Evolutionary conservation across 2,329 filamentous ascomycete species (phyloP), one percentile per base, ranked within the genome.

Genomic region (Colletotrichum navitas): DNA sequence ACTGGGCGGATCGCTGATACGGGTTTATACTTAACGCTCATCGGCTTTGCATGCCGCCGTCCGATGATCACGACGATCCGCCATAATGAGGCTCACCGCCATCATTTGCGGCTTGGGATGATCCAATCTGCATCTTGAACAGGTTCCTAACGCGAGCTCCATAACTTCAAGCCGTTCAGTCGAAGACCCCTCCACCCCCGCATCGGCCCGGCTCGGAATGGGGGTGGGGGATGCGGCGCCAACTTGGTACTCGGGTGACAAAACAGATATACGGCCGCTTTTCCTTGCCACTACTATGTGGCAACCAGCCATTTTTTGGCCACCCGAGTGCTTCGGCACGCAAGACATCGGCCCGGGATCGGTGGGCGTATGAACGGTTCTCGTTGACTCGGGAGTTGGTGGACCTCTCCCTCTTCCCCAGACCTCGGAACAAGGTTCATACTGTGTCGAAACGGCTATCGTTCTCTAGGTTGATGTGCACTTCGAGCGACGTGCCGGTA

Each of bases 381-480:
- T 4, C 21, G 11, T 41, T 41, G 59, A 18, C 5, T 68, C 66
- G 66, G 61, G 62, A 69, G 61, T 52, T 43, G 11, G 66, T 43
- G 66, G 66, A 34, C 12, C 61, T 45, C 18, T 8, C 12, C 18
- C 16, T 16, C 24, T 24, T 16, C 2, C 36, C 34, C 52, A 32
- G 29, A 54, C 10, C 8, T 34, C 16, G 18, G 26, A 26, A 34
- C 51, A n/a, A 7, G 51, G 24, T 8, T 16, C 26, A 16, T 21
- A 18, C 12, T 34, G 36, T 39, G 12, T 18, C 26, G 24, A 32
- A 12, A 16, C 24, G 14, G 55, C 34, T 5, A 3, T 43, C 26
- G 45, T 0, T 49, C 5, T 26, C 21, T 32, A 14, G 11, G 3
- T 45, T n/a, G 5, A 26, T 1, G 14, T 12, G 14, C 10, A 5